Percentiles rank a stretch among this genome's conserved stretches.
Conservation (phyloP, 495 filamentous ascomycete genomes). For the Penicillium soppii region DNA sequence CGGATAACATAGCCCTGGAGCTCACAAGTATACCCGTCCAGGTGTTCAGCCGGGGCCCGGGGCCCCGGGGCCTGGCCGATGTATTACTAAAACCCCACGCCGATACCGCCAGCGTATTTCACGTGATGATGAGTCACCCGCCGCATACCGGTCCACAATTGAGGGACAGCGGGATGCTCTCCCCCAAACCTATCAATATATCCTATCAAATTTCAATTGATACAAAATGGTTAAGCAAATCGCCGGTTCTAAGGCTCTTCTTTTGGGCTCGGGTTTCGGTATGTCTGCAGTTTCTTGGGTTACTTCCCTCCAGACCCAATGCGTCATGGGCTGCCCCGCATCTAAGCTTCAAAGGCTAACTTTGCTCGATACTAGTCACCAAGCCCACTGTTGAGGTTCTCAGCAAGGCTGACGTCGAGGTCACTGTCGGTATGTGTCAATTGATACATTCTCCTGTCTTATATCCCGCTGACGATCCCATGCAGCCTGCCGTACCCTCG, state of each 20-base stretch:
- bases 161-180: slow-evolving; percentile 2
- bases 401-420: slow-evolving; percentile 69
- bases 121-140: slow-evolving; percentile 27
- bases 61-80: too few species aligned
- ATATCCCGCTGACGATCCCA: not conserved
- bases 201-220: slow-evolving; percentile 16
- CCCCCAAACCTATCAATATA: slow-evolving; percentile 4
- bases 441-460: not conserved
- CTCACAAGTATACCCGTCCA: not conserved
- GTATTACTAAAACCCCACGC: slow-evolving; percentile 23
- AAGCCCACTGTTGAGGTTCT: slow-evolving; percentile 78
- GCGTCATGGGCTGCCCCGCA: slow-evolving; percentile 30
- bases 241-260: slow-evolving; percentile 59
- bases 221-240: slow-evolving; percentile 37
- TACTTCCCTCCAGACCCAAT: not conserved
- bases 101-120: slow-evolving; percentile 29
- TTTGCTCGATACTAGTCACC: slow-evolving; percentile 48
- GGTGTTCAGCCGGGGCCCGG: too few species aligned
- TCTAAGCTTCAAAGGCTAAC: slow-evolving; percentile 8
- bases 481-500: slow-evolving; percentile 77
- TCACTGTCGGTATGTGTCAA: slow-evolving; percentile 71
- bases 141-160: slow-evolving; percentile 8
- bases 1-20: not conserved
- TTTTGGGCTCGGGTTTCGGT: slow-evolving; percentile 76
- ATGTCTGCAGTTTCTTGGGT: slow-evolving; percentile 9